Conservation (phyloP, 2,329 filamentous ascomycete species). For the Diplocarpon mali region DNA sequence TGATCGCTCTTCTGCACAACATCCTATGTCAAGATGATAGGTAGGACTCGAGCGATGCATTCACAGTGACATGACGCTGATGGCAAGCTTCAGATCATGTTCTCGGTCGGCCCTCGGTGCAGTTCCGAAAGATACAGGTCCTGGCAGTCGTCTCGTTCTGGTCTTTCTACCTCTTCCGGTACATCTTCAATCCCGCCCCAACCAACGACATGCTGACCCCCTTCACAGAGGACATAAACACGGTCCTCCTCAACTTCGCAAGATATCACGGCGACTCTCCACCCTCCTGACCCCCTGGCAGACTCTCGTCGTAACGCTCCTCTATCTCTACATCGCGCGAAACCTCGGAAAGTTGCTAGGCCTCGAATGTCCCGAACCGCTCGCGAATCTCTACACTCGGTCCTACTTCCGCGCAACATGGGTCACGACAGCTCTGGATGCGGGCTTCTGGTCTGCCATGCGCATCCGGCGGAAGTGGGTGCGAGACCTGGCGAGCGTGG, state of each 20-base stretch:
- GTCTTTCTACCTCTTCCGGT: slow-evolving; percentile 74
- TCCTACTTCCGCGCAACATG: slow-evolving; percentile 94
- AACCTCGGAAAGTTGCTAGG: slow-evolving; percentile 92
- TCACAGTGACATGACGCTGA: not conserved
- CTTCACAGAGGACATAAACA: slow-evolving; percentile 63
- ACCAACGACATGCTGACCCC: slow-evolving; percentile 4
- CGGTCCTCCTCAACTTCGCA: slow-evolving; percentile 68
- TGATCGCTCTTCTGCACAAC: not conserved
- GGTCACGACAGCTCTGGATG: slow-evolving; percentile 88
- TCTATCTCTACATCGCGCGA: slow-evolving; percentile 81
- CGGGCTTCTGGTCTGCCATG: slow-evolving; percentile 98
- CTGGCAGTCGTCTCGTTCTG: slow-evolving; percentile 86
- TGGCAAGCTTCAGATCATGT: slow-evolving; percentile 58
- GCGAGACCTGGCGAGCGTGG: slow-evolving; percentile 68
- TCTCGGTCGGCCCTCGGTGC: slow-evolving; percentile 77
- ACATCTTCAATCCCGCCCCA: slow-evolving; percentile 22
- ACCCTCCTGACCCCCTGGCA: slow-evolving; percentile 77
- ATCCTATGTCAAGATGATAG: slow-evolving; percentile 23
- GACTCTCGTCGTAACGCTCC: slow-evolving; percentile 72
- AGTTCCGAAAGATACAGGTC: slow-evolving; percentile 87
- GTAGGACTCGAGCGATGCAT: slow-evolving; percentile 6
- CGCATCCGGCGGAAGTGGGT: slow-evolving; percentile 71
- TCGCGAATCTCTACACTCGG: slow-evolving; percentile 86
- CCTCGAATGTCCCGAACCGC: slow-evolving; percentile 82
- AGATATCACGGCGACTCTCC: slow-evolving; percentile 60